Evolutionary conservation across 331 rosid genomes (phyloP), one percentile per base, ranked within the genome.

Genomic region (Rhamnella rubrinervis): DNA sequence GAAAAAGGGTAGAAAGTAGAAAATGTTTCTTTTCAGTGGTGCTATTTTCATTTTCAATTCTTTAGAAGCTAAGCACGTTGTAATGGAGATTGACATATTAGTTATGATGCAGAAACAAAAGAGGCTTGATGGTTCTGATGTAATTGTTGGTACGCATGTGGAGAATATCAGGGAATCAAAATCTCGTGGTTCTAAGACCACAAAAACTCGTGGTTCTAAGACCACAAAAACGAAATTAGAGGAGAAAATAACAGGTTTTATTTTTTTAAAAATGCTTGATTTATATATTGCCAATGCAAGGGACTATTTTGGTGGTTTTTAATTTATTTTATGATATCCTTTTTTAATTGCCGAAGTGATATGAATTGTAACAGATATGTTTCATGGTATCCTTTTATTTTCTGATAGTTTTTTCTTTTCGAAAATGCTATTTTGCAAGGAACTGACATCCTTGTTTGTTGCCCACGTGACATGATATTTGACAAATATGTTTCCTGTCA

Each of bases 61-160:
- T 58, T 37, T 18, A 31, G 35, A 55, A 13, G 35, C 38, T 41
- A 47, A 53, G 31, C 77, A 59, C 66, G 77, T 28, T 70, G 72
- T 38, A 59, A 16, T 52, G n/a, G 57, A 74, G 59, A 60, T 68
- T 71, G 64, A 55, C 38, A 61, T 75, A 56, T 52, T 66, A n/a
- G 59, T 39, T 78, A 65, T 79, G 78, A 68, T 82, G 84, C 90
- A 88, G 98, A 75, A 68, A 35, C 89, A 74, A 74, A 67, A 70
- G 19, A 59, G 60, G 39, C 37, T 35, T 59, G 74, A 62, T 25
- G 55, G 57, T 4, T 71, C 71, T 47, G 52, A 23, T 49, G 39
- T 37, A 77, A 46, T 61, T 67, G 47, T 38, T 67, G 51, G 70
- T 59, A 59, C 49, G 51, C 41, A 60, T 18, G 68, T 76, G 63